These are phyloP conservation scores for Trypanosoma cruzi DNA, from an alignment of 208 protist species.

Conservation along the genomic window DNA sequence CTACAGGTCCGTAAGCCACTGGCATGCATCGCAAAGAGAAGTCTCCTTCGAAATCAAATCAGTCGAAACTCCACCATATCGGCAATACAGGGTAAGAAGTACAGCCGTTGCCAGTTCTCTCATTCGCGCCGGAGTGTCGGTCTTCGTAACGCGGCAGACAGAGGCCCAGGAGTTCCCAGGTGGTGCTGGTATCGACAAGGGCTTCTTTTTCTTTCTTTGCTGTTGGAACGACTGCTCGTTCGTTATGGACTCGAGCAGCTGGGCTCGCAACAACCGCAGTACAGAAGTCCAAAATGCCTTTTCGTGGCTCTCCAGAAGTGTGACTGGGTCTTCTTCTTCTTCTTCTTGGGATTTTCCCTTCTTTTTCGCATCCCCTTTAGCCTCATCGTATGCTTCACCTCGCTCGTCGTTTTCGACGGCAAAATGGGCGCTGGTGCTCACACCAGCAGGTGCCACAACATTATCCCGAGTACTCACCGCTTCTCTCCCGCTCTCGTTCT, in stretches of 20 bases:
- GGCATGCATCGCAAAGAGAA: not conserved
- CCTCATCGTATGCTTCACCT: not conserved
- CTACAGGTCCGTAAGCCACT: constrained; percentile 20
- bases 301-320: constrained; percentile 16
- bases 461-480: not conserved
- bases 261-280: constrained; percentile 12
- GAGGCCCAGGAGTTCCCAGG: not conserved
- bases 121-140: constrained; percentile 1
- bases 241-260: constrained; percentile 16
- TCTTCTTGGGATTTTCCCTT: not conserved
- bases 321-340: not conserved
- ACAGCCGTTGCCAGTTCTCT: constrained; percentile 32
- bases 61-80: constrained; percentile 17
- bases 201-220: not conserved
- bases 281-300: constrained; percentile 31
- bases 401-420: not conserved
- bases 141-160: not conserved
- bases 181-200: not conserved
- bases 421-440: not conserved
- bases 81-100: constrained; percentile 33
- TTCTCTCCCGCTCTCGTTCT: not conserved
- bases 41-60: not conserved
- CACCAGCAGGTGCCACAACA: not conserved
- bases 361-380: not conserved
- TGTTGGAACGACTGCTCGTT: not conserved